Percentiles rank a stretch among this genome's conserved stretches.
phyloP scores from a whole-genome alignment of 2,329 filamentous ascomycete genomes.

The Penicillium sp. region DNA sequence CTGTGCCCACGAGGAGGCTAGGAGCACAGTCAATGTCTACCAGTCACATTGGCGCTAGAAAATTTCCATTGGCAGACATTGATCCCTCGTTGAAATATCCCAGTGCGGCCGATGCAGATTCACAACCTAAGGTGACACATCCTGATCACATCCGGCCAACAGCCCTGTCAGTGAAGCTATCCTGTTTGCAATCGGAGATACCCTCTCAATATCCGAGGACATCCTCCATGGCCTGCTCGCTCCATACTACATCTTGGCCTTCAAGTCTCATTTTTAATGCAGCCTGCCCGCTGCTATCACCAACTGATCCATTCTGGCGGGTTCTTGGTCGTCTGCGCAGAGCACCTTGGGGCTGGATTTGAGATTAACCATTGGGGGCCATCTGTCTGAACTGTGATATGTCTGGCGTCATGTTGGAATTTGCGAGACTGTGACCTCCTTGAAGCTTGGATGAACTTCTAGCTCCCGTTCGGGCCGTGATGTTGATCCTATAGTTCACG shows the following conservation, averaged over 20 bases:
- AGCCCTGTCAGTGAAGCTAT: background rate
- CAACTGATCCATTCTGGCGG: conserved; percentile 2
- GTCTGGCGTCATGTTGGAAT: no score
- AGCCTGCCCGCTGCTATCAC: conserved; percentile 3
- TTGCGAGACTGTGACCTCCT: background rate
- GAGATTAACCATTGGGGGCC: background rate
- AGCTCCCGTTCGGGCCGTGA: background rate
- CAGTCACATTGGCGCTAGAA: conserved; percentile 5
- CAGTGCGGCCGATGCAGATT: background rate
- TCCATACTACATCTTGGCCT: background rate
- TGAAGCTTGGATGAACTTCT: background rate
- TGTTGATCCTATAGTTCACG: background rate
- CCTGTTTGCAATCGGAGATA: background rate
- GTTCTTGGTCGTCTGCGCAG: background rate
- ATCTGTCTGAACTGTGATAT: background rate
- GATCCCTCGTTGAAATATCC: background rate
- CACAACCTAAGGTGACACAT: background rate
- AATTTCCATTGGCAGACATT: background rate
- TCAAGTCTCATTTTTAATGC: background rate
- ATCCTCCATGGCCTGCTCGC: background rate
- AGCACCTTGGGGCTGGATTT: background rate
- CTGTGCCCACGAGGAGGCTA: background rate
- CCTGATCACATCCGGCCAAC: background rate
- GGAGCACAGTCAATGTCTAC: conserved; percentile 6
- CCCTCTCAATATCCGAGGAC: background rate